phyloP scores from a whole-genome alignment of 352 stramenopile genomes.

The Phytophthora cactorum region DNA sequence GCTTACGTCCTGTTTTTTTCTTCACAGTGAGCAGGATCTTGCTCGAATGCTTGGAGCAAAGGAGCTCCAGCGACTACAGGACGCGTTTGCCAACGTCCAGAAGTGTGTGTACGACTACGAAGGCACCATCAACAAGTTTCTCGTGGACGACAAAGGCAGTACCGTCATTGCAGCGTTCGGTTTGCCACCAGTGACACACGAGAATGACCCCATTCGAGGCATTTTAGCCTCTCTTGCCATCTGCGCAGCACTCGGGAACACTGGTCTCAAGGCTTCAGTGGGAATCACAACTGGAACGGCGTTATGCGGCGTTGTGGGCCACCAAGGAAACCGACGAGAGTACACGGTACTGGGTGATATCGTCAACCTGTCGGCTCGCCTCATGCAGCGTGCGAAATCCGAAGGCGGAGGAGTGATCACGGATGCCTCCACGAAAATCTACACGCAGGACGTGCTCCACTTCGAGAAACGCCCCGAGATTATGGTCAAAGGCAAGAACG shows the following conservation, averaged over 20 bases:
- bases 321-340: conserved; percentile 90
- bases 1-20: not conserved
- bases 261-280: conserved; percentile 85
- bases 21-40: conserved; percentile 72
- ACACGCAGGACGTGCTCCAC: conserved; percentile 86
- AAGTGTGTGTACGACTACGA: conserved; percentile 94
- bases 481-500: conserved; percentile 93
- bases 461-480: conserved; percentile 90
- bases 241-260: conserved; percentile 68
- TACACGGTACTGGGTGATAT: conserved; percentile 95
- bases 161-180: conserved; percentile 95
- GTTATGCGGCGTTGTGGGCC: conserved; percentile 93
- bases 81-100: conserved; percentile 87
- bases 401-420: conserved; percentile 89
- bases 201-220: conserved; percentile 90
- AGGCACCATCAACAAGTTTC: conserved; percentile 96
- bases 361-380: conserved; percentile 92
- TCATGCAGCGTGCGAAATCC: conserved; percentile 92
- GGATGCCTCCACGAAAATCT: conserved; percentile 85
- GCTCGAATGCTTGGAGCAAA: conserved; percentile 74
- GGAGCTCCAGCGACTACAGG: conserved; percentile 75
- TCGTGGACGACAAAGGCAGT: conserved; percentile 95
- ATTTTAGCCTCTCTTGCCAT: conserved; percentile 91
- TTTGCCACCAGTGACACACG: conserved; percentile 91
- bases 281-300: conserved; percentile 93